Conservation (phyloP, 2,329 filamentous ascomycete species). For the Aspergillus calidoustus region DNA sequence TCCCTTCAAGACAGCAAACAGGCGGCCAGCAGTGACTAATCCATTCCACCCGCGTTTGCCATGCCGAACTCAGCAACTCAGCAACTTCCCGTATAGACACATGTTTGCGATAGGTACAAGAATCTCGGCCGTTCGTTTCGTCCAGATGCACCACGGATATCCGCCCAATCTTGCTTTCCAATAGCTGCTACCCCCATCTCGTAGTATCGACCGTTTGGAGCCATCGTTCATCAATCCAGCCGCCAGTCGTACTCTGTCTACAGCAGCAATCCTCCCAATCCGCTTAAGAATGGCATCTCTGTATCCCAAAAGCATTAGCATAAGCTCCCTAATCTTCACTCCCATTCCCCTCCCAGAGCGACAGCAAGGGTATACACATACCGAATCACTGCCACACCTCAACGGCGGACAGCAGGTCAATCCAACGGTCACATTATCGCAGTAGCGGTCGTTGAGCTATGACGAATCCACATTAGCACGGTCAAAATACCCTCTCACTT, state of each 20-base stretch:
- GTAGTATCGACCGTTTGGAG: background rate
- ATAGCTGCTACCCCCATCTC: background rate
- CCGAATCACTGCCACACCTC: constrained; percentile 6
- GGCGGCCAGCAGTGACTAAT: too few species aligned
- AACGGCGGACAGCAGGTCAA: constrained; percentile 8
- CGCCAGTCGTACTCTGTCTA: background rate
- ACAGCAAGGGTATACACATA: background rate
- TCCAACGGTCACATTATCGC: constrained; percentile 5
- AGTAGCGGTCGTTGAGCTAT: constrained; percentile 9
- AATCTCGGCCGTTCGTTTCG: background rate
- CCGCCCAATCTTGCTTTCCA: background rate
- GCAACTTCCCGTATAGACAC: too few species aligned
- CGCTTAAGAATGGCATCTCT: background rate
- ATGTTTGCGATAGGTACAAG: background rate
- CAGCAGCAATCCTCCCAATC: background rate
- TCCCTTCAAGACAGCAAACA: too few species aligned
- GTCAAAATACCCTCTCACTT: background rate
- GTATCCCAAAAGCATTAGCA: background rate
- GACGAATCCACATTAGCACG: background rate
- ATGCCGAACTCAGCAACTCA: too few species aligned
- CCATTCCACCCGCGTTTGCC: too few species aligned
- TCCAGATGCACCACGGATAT: background rate
- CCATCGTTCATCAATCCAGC: background rate
- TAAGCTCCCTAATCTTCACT: background rate
- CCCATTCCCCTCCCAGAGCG: background rate